A percentile compares a stretch with the other conserved stretches of the same genome.
Evolutionary conservation across 2,329 filamentous ascomycete species (phyloP).

Genomic region (Pestalotiopsis fici): DNA sequence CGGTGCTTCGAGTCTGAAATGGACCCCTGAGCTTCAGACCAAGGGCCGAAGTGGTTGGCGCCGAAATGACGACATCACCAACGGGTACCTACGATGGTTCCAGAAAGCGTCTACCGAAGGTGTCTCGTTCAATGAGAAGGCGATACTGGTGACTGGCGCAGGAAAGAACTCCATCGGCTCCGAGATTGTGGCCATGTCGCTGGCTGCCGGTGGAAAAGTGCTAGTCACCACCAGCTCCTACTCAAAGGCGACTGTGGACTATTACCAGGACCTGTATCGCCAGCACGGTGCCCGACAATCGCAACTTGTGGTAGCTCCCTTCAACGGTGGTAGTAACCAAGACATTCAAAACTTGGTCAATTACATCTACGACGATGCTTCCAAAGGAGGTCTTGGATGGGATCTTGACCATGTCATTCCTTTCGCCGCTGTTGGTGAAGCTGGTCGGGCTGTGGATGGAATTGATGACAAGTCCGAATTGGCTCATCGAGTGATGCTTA

Average conservation of each 20-base stretch:
- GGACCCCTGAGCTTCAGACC: constrained; percentile 11
- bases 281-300: constrained; percentile 32
- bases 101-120: constrained; percentile 11
- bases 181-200: constrained; percentile 29
- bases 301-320: constrained; percentile 35
- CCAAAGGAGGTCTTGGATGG: constrained; percentile 19
- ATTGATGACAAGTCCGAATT: constrained; percentile 35
- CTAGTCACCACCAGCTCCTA: constrained; percentile 38
- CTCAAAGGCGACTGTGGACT: constrained; percentile 24
- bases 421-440: constrained; percentile 41
- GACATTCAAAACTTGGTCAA: constrained; percentile 36
- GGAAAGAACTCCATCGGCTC: constrained; percentile 35
- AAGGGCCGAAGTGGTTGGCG: constrained; percentile 10
- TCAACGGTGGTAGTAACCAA: constrained; percentile 40
- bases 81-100: constrained; percentile 12
- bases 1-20: not conserved
- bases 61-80: constrained; percentile 12
- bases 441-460: constrained; percentile 32
- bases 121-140: constrained; percentile 29
- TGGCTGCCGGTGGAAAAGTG: constrained; percentile 35
- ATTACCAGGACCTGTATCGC: constrained; percentile 35
- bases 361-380: constrained; percentile 35
- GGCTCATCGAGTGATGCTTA: constrained; percentile 39
- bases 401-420: constrained; percentile 42
- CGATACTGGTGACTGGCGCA: constrained; percentile 36